Evolutionary conservation across 1,284 basidiomycete genomes (phyloP).

Genomic region (Spongispora temasekensis): DNA sequence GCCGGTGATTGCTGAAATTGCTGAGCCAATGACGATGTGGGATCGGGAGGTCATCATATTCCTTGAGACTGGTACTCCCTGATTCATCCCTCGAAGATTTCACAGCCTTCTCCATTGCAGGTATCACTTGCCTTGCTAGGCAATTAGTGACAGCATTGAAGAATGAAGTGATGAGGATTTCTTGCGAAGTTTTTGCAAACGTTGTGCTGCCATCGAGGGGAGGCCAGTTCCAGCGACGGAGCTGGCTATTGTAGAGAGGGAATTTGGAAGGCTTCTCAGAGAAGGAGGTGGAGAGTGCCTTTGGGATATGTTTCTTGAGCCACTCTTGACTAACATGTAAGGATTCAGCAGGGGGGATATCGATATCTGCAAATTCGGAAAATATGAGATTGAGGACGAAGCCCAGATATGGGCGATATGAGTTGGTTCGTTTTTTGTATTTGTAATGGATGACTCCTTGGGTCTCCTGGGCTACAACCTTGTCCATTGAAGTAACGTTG

Average conservation of each 20-base stretch:
- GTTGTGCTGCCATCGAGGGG: not conserved
- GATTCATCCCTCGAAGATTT: not conserved
- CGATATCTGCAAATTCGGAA: not conserved
- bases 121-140: not conserved
- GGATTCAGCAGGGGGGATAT: not conserved
- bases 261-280: not conserved
- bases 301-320: not conserved
- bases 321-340: not conserved
- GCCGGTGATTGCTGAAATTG: not conserved
- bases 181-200: not conserved
- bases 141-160: not conserved
- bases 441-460: not conserved
- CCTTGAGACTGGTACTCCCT: not conserved
- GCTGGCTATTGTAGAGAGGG: not conserved
- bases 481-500: not conserved
- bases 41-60: not conserved
- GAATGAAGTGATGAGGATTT: not conserved
- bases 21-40: not conserved
- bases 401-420: not conserved
- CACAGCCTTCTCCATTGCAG: not conserved
- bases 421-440: not conserved
- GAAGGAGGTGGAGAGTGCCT: not conserved
- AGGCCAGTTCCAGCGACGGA: not conserved
- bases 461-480: not conserved
- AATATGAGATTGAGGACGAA: not conserved